Evolutionary conservation across 768 basidiomycete species (phyloP), one percentile per base, ranked within the genome.

Genomic region (Termitomyces eurrhizus): DNA sequence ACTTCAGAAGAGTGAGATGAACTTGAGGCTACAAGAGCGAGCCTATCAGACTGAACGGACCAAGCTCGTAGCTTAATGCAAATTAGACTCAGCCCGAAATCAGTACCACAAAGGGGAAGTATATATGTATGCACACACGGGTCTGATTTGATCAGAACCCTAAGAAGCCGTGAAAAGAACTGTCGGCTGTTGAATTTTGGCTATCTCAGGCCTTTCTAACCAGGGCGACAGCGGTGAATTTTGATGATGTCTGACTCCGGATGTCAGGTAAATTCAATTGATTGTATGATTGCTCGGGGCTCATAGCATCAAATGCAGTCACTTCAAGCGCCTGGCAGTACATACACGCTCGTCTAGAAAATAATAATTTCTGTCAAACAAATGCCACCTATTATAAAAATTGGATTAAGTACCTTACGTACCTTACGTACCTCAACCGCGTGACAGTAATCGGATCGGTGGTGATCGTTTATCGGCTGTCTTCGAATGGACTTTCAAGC

Each of bases 401-500:
- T 35, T 35, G 35, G 8, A 35, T 35, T 35, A 9, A 16, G 16
- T 3, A 49, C 26, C 2, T 26, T 9, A 45, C 7, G 21, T 45
- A 45, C n/a, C 4, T 35, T 45, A 45, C n/a, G 3, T 21, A 42
- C 14, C 21, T 21, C 21, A 21, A 21, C 12, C 7, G 41, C 14
- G 16, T n/a, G 13, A 29, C 49, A 24, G n/a, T 32, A 41, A 18
- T 56, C 26, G 59, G 48, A 58, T 51, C 49, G 32, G 7, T 36
- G 44, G 29, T 55, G 61, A 51, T 56, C 54, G 24, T 49, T 49
- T 49, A 62, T 62, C 61, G 55, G 49, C 26, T 1, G 41, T 44
- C 14, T 52, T 49, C 39, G 53, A 32, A 41, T 14, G 2, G 35
- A 26, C 7, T 52, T 52, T 33, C 21, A 21, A 21, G 21, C 21